Conservation (phyloP, 2,329 filamentous ascomycete genomes). For the Hymenoscyphus fructigenus region DNA sequence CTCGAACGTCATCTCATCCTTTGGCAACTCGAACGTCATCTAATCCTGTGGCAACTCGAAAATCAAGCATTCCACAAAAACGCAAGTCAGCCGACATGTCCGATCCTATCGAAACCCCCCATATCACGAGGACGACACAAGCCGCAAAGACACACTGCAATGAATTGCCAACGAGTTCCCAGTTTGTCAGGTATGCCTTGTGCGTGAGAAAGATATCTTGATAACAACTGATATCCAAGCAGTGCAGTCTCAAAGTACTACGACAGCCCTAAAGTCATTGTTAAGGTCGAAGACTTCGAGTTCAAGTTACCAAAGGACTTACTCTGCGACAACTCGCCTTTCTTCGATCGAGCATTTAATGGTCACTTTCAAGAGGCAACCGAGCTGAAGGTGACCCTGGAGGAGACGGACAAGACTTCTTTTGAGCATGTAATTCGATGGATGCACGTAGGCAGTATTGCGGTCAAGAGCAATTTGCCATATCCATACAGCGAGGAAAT, state of each 20-base stretch:
- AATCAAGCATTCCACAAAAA: no score
- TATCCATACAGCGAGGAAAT: slow-evolving; percentile 4
- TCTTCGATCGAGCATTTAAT: slow-evolving; percentile 22
- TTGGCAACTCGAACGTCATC: no score
- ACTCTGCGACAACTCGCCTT: slow-evolving; percentile 18
- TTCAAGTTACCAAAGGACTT: slow-evolving; percentile 18
- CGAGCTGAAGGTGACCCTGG: slow-evolving; percentile 8
- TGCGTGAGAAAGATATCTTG: no score
- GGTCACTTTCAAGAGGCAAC: slow-evolving; percentile 18
- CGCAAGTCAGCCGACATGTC: no score
- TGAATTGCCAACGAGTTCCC: no score
- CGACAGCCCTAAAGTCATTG: slow-evolving; percentile 7
- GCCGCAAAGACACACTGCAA: no score
- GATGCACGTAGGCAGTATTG: slow-evolving; percentile 16
- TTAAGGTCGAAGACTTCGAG: slow-evolving; percentile 7
- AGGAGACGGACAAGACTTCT: slow-evolving; percentile 7
- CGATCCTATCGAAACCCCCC: no score
- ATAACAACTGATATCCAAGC: not conserved
- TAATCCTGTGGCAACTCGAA: no score
- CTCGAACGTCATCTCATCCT: no score
- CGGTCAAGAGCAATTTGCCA: not conserved
- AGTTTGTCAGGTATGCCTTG: no score
- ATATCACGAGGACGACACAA: no score
- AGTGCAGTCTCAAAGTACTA: slow-evolving; percentile 12
- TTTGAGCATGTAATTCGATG: slow-evolving; percentile 22